phyloP scores from a whole-genome alignment of 345 rosid genomes.

The Syzygium aromaticum region DNA sequence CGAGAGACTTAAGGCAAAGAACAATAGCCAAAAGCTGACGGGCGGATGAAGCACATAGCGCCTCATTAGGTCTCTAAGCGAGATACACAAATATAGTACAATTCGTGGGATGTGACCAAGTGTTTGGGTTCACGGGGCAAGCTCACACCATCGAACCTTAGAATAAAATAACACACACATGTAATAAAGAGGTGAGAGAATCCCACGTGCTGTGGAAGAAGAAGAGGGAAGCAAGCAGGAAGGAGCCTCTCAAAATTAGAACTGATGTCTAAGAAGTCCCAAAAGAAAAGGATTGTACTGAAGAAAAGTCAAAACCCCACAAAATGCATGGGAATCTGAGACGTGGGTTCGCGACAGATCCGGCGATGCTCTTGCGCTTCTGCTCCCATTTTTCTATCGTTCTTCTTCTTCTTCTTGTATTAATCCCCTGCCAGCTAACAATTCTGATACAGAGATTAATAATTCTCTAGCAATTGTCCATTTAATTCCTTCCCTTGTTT shows the following conservation, averaged over 20 bases:
- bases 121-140: neutral
- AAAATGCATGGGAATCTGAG: neutral
- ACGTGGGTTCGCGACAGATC: slow-evolving; percentile 10
- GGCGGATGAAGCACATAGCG: neutral
- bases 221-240: neutral
- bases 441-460: slow-evolving; percentile 20
- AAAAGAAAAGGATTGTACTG: neutral
- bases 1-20: neutral
- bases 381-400: neutral
- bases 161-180: neutral
- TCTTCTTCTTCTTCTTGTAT: neutral
- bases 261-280: neutral
- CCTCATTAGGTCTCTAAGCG: neutral
- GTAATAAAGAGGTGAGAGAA: neutral
- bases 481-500: neutral
- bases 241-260: neutral
- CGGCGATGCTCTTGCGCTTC: slow-evolving; percentile 3
- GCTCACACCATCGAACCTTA: neutral
- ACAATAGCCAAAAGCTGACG: neutral
- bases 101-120: neutral
- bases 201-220: neutral
- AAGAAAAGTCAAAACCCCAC: neutral
- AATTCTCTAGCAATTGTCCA: neutral
- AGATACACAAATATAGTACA: neutral
- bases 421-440: slow-evolving; percentile 41